Base-by-base conservation (phyloP, 345 rosid genomes). In the Anacardium occidentale region DNA sequence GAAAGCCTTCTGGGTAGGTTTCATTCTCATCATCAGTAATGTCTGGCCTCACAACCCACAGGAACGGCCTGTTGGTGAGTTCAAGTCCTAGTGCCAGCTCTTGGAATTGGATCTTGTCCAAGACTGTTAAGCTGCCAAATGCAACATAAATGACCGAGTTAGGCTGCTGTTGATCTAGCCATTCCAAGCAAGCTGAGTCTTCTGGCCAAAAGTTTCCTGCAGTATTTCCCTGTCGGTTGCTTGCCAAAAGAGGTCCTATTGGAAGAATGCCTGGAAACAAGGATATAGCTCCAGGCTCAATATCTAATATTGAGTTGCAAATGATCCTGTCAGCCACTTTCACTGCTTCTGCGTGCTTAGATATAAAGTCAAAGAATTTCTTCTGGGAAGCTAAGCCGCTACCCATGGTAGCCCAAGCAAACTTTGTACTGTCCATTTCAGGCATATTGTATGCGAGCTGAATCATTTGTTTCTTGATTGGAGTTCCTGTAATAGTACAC, bases 141-240 rank as follows among this genome's bases (percentile, higher is more conserved):
- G 86, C 80, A 62, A 78, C 71, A 68, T 80, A 83, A 18, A 83
- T 63, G 2, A 83, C 82, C 10, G 82, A 83, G 44, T 75, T 62
- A 2, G 80, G 44, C 70, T 57, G 26, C 20, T 83, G 70, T 45
- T 55, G 80, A 48, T 80, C 75, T 10, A 83, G 62, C 86, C 84
- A 80, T 34, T 70, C 42, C n/a, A 75, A 67, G 55, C 84, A 83
- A 60, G 61, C 60, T 53, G 62, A 18, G 56, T 80, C 84, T 47
- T 80, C 78, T 55, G 75, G 71, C 71, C 80, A 75, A 53, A 80
- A 73, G 64, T 75, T 73, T 70, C 78, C 84, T 1, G 73, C 20
- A 42, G 76, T 72, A 1, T 52, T 72, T 57, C 59, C 59, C 0
- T 48, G 64, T 10, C 67, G 20, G 26, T 52, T 64, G 61, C 45